These are phyloP conservation scores for Fusarium verticillioides DNA, from an alignment of 2,329 filamentous ascomycete genomes.

Conservation along the genomic window DNA sequence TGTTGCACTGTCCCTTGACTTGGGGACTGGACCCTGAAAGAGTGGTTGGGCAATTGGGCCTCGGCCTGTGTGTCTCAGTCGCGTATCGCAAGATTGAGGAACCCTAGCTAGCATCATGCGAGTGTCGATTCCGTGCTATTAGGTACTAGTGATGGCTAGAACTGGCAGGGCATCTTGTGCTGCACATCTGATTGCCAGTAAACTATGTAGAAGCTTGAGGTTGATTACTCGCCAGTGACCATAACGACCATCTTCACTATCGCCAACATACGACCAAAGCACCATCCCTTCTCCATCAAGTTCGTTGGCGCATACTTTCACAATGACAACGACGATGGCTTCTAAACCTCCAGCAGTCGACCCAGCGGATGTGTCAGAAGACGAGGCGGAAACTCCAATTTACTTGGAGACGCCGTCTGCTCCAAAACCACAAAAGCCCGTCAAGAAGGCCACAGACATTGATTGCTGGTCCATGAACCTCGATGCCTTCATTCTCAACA, in stretches of 20 bases:
- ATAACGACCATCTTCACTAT: background rate
- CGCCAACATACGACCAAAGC: background rate
- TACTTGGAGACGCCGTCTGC: background rate
- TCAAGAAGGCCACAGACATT: background rate
- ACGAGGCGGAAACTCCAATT: background rate
- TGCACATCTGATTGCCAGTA: background rate
- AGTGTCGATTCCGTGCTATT: background rate
- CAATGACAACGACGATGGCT: background rate
- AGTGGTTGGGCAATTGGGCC: background rate
- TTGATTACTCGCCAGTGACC: background rate
- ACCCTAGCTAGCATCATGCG: background rate
- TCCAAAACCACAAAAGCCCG: background rate
- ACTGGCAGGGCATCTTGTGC: background rate
- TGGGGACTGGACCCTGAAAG: background rate
- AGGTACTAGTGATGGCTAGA: background rate
- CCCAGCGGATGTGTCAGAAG: background rate
- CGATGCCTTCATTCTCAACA: background rate
- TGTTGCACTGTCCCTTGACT: background rate
- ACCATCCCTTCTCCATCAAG: background rate
- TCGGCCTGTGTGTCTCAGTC: background rate
- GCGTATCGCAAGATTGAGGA: background rate
- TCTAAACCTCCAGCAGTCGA: background rate
- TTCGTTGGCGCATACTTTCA: background rate
- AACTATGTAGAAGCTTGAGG: background rate
- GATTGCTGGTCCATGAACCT: background rate